Conservation (phyloP, 768 basidiomycete genomes). For the Myochromella boudieri region DNA sequence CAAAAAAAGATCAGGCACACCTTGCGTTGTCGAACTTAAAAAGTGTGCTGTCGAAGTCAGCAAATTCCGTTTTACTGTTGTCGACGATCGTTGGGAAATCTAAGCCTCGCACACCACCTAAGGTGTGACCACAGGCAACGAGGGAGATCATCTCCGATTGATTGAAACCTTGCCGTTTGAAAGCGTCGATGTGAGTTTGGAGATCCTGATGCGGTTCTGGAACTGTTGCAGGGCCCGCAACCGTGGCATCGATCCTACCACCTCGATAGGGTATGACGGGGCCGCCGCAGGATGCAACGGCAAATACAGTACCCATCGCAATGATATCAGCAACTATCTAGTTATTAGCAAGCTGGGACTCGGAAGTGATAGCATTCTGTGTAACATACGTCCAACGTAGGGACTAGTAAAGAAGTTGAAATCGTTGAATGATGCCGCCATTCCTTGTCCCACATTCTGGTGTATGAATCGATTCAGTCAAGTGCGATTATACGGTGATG, state of each 20-base stretch:
- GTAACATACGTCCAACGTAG: background rate
- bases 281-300: conserved; percentile 29
- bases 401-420: background rate
- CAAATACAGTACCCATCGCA: conserved; percentile 27
- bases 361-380: background rate
- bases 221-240: too few species aligned
- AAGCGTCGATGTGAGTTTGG: conserved; percentile 24
- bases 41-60: background rate
- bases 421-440: background rate
- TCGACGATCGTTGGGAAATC: conserved; percentile 26
- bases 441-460: conserved; percentile 3
- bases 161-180: conserved; percentile 28
- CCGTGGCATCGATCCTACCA: conserved; percentile 32
- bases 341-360: background rate
- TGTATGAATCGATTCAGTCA: too few species aligned
- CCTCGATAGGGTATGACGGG: conserved; percentile 29
- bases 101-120: conserved; percentile 28
- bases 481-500: too few species aligned
- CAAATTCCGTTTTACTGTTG: background rate
- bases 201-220: too few species aligned
- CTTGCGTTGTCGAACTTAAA: conserved; percentile 1
- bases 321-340: conserved; percentile 29
- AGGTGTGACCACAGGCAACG: too few species aligned
- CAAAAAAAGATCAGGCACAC: too few species aligned
- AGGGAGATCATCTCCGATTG: conserved; percentile 31